A percentile compares a stretch with the other conserved stretches of the same genome.
phyloP scores from a whole-genome alignment of 352 stramenopile species.

The Phytophthora ohioensis region DNA sequence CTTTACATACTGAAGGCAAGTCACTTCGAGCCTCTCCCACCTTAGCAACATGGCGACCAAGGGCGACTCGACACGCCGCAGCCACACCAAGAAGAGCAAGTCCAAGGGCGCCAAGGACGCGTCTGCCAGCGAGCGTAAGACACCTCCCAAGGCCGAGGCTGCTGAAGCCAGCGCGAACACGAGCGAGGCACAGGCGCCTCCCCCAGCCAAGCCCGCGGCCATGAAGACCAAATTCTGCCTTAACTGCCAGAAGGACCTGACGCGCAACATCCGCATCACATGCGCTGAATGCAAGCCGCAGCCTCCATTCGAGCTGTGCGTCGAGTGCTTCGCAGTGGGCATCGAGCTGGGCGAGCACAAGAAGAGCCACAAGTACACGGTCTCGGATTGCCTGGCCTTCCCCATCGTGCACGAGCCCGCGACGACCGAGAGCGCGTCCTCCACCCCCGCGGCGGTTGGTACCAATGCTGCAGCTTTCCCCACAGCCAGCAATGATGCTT shows the following conservation, averaged over 20 bases:
- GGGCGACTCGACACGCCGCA: slow-evolving; percentile 31
- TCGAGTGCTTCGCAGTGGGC: slow-evolving; percentile 95
- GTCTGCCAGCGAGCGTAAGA: not conserved
- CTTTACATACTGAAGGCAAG: slow-evolving; percentile 36
- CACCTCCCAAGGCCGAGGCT: not conserved
- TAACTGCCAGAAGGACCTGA: slow-evolving; percentile 89
- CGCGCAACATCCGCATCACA: slow-evolving; percentile 87
- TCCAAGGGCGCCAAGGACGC: slow-evolving; percentile 9
- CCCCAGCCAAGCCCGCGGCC: slow-evolving; percentile 38
- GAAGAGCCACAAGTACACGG: slow-evolving; percentile 81
- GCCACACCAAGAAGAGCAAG: slow-evolving; percentile 47
- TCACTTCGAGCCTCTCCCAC: slow-evolving; percentile 15
- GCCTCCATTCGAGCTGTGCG: slow-evolving; percentile 88
- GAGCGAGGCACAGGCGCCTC: slow-evolving; percentile 20
- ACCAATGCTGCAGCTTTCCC: slow-evolving; percentile 33
- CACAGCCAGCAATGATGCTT: slow-evolving; percentile 4
- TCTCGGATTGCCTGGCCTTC: slow-evolving; percentile 87
- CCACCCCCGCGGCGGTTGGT: slow-evolving; percentile 21
- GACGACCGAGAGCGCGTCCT: slow-evolving; percentile 5
- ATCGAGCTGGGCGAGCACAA: slow-evolving; percentile 83
- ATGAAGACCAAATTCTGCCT: slow-evolving; percentile 84
- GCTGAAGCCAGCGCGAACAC: not conserved
- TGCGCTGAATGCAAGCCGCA: slow-evolving; percentile 75
- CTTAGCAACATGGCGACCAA: slow-evolving; percentile 31
- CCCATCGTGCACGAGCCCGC: slow-evolving; percentile 67